Conservation (phyloP, 495 filamentous ascomycete species). For the Terfezia boudieri region DNA sequence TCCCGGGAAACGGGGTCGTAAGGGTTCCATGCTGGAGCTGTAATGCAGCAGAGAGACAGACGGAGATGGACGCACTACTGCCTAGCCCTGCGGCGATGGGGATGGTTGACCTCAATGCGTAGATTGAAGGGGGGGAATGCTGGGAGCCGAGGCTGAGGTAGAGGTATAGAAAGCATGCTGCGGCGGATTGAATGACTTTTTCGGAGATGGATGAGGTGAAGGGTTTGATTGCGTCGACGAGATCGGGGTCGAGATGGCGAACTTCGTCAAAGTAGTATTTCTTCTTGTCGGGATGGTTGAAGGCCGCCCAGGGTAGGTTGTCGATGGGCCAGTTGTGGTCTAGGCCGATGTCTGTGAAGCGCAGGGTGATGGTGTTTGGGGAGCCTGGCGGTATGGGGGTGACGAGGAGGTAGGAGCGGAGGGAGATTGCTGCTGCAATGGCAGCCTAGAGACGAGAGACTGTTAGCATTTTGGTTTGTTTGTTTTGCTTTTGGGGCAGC, state of each 20-base stretch:
- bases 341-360: slow-evolving; percentile 69
- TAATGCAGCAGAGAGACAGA: slow-evolving; percentile 71
- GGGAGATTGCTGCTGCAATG: slow-evolving; percentile 78
- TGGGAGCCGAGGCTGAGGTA: slow-evolving; percentile 68
- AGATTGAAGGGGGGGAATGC: slow-evolving; percentile 55
- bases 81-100: slow-evolving; percentile 82
- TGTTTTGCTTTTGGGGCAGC: not conserved
- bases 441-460: slow-evolving; percentile 33
- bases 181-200: slow-evolving; percentile 60
- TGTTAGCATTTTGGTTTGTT: not conserved
- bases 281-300: slow-evolving; percentile 60
- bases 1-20: slow-evolving; percentile 70
- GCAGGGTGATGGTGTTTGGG: slow-evolving; percentile 68
- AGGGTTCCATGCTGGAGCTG: slow-evolving; percentile 73
- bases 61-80: slow-evolving; percentile 75
- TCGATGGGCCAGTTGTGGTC: slow-evolving; percentile 85
- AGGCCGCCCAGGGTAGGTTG: slow-evolving; percentile 60
- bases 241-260: slow-evolving; percentile 57
- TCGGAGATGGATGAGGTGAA: slow-evolving; percentile 51
- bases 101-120: slow-evolving; percentile 82
- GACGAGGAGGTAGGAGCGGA: slow-evolving; percentile 87
- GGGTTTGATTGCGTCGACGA: slow-evolving; percentile 55
- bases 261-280: slow-evolving; percentile 82
- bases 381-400: slow-evolving; percentile 34
- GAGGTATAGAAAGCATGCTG: slow-evolving; percentile 73